Conservation (phyloP, 2,329 filamentous ascomycete genomes). For the Talaromyces verruculosus region DNA sequence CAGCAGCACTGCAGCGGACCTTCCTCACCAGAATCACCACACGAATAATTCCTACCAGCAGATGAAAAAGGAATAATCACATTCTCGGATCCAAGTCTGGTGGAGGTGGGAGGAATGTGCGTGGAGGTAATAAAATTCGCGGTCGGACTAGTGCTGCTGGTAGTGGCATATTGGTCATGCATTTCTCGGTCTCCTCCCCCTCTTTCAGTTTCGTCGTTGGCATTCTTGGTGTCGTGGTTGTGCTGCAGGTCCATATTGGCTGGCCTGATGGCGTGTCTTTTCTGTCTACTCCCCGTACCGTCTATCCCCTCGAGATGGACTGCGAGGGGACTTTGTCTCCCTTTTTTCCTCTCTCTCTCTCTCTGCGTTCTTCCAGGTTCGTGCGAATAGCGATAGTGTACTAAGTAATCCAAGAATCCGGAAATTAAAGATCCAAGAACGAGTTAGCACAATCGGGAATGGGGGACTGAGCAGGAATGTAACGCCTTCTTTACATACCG, state of each 20-base stretch:
- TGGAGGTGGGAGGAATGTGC: constrained; percentile 15
- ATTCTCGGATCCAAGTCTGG: neutral
- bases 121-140: constrained; percentile 4
- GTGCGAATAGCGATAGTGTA: neutral
- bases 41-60: neutral
- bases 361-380: neutral
- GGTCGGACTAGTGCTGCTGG: neutral
- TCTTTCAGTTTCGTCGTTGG: constrained; percentile 6
- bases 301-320: constrained; percentile 5
- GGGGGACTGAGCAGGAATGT: neutral
- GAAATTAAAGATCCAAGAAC: constrained; percentile 9
- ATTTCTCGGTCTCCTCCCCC: neutral
- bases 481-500: neutral
- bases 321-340: neutral
- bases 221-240: constrained; percentile 11
- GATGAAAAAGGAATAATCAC: constrained; percentile 12
- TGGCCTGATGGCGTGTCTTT: neutral
- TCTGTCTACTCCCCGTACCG: neutral
- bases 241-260: constrained; percentile 13
- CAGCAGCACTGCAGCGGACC: constrained; percentile 69
- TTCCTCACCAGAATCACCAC: neutral
- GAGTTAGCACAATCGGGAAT: constrained; percentile 4
- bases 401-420: neutral
- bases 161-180: neutral
- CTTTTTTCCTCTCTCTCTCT: neutral